phyloP scores from a whole-genome alignment of 1,139 yeast species.

The Diutina pseudorugosa region DNA sequence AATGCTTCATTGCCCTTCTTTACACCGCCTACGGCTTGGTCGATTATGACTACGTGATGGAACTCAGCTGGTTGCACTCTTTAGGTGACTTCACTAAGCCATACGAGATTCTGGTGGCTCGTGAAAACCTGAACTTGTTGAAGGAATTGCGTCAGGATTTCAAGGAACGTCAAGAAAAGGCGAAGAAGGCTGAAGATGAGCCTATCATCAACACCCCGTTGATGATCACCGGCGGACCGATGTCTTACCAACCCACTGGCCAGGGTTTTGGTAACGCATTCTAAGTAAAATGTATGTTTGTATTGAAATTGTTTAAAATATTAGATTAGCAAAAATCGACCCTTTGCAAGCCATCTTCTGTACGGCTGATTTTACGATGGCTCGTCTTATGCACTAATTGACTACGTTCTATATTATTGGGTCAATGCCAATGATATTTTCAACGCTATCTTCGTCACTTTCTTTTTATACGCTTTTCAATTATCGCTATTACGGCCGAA shows the following conservation, averaged over 20 bases:
- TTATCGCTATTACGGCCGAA: too few species aligned
- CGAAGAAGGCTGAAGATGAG: constrained; percentile 32
- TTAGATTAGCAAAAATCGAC: neutral
- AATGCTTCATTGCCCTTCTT: constrained; percentile 84
- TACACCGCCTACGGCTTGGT: constrained; percentile 77
- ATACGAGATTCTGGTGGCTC: constrained; percentile 69
- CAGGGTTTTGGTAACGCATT: constrained; percentile 53
- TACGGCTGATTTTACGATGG: too few species aligned
- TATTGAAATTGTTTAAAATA: neutral
- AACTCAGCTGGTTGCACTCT: constrained; percentile 82
- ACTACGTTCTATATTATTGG: too few species aligned
- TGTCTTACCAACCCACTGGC: constrained; percentile 55
- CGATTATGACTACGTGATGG: constrained; percentile 74
- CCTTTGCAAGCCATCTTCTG: too few species aligned
- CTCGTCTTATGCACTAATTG: too few species aligned
- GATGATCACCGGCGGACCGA: constrained; percentile 54
- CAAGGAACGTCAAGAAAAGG: constrained; percentile 55
- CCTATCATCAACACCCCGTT: constrained; percentile 39
- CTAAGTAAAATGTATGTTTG: constrained; percentile 9
- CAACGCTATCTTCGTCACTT: too few species aligned
- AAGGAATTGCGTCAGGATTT: constrained; percentile 59
- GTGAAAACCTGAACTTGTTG: constrained; percentile 63
- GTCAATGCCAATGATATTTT: too few species aligned
- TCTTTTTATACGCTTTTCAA: too few species aligned
- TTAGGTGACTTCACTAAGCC: constrained; percentile 78